phyloP scores from a whole-genome alignment of 805 yeast genomes.

The Metschnikowia cubensis region DNA sequence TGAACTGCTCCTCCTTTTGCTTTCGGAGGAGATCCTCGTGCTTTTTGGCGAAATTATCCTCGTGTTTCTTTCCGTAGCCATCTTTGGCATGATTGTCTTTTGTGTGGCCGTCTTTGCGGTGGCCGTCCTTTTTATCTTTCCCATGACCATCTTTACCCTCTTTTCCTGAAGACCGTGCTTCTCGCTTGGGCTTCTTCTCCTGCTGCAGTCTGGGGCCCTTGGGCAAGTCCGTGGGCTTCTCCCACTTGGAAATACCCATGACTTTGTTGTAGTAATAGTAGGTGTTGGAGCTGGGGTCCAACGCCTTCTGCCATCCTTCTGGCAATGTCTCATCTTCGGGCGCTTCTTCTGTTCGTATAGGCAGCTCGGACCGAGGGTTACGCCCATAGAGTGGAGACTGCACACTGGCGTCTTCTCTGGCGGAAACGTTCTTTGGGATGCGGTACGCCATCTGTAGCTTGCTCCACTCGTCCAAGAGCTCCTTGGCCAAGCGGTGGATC shows the following conservation, averaged over 20 bases:
- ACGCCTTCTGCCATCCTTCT: conserved; percentile 62
- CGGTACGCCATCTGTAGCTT: conserved; percentile 75
- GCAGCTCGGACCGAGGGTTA: conserved; percentile 15
- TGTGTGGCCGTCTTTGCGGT: not conserved
- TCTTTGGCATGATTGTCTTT: not conserved
- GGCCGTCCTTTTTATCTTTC: not conserved
- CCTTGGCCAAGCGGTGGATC: conserved; percentile 34
- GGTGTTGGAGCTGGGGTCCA: conserved; percentile 41
- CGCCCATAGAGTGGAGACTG: conserved; percentile 14
- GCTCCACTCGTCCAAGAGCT: conserved; percentile 65
- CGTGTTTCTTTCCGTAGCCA: conserved; percentile 3
- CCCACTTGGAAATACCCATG: conserved; percentile 54
- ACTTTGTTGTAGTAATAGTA: conserved; percentile 54
- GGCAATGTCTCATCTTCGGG: conserved; percentile 39
- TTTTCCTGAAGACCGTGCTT: not conserved
- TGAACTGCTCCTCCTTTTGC: conserved; percentile 31
- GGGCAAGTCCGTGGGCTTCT: conserved; percentile 44
- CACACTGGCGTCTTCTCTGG: conserved; percentile 5
- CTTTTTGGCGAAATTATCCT: conserved; percentile 23
- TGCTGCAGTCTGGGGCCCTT: conserved; percentile 25
- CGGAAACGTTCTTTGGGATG: conserved; percentile 57
- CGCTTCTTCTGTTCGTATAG: conserved; percentile 5
- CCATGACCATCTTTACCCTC: too few relatives aligned
- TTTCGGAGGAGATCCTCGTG: conserved; percentile 34
- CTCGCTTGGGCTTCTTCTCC: conserved; percentile 6